Conservation (phyloP, 495 filamentous ascomycete species). For the Emericellopsis terricola region DNA sequence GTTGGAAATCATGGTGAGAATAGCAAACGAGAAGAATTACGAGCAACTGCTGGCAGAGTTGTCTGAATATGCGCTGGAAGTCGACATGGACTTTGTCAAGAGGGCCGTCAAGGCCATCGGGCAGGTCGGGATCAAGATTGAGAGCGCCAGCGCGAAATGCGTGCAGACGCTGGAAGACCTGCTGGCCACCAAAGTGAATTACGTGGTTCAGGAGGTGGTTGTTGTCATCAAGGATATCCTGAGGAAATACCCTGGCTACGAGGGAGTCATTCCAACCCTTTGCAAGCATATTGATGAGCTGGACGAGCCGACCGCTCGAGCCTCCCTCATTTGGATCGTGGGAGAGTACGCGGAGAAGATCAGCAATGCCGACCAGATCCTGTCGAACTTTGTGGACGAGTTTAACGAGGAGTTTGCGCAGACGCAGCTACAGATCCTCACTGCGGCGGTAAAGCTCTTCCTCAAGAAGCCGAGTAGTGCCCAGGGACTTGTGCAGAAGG, state of each 20-base stretch:
- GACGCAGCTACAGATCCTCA: slow-evolving; percentile 90
- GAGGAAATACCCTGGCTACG: slow-evolving; percentile 92
- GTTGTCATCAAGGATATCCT: slow-evolving; percentile 99
- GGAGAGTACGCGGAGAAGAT: slow-evolving; percentile 99
- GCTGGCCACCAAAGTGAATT: slow-evolving; percentile 94
- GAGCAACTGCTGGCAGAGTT: slow-evolving; percentile 87
- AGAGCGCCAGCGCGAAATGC: slow-evolving; percentile 79
- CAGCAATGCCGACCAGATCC: slow-evolving; percentile 83
- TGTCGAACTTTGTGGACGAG: slow-evolving; percentile 71
- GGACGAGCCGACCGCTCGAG: slow-evolving; percentile 84
- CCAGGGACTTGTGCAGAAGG: slow-evolving; percentile 81
- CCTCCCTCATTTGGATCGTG: slow-evolving; percentile 94
- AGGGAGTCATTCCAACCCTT: slow-evolving; percentile 89
- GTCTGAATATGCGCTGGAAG: slow-evolving; percentile 93
- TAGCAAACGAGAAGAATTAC: slow-evolving; percentile 93
- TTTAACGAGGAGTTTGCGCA: slow-evolving; percentile 90
- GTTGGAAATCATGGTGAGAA: slow-evolving; percentile 97
- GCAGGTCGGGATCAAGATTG: slow-evolving; percentile 96
- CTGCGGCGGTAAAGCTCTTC: slow-evolving; percentile 92
- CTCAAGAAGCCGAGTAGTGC: slow-evolving; percentile 81
- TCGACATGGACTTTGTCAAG: slow-evolving; percentile 97
- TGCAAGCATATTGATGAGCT: slow-evolving; percentile 95
- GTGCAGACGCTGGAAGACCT: slow-evolving; percentile 87
- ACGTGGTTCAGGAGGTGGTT: slow-evolving; percentile 95
- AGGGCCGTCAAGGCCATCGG: slow-evolving; percentile 89